Evolutionary conservation across 1,284 basidiomycete species (phyloP), one percentile per base, ranked within the genome.

Genomic region (Moniliella sp.): DNA sequence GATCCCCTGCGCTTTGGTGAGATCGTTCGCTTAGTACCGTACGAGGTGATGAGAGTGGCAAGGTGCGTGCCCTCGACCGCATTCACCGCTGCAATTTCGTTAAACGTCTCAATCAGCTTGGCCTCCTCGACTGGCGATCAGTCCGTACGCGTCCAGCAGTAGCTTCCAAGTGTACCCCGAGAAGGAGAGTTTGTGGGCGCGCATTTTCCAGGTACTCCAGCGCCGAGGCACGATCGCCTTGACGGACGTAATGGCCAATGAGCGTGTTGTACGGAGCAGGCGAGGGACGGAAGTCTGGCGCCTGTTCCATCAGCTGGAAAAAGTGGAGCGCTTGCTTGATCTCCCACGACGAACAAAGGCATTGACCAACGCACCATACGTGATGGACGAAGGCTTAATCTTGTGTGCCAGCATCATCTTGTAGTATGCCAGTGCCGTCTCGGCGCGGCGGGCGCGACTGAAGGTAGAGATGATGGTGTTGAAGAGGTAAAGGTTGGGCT

Each of bases 191-290:
- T 19, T 66, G 59, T 2, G 14, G 13, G 12, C 4, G 13, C 63
- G 97, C 70, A 49, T 73, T 68, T 33, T 76, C 57, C 61, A 78
- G 80, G 62, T 78, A 97, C 45, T 71, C 65, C 27, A 55, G 35
- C 19, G 51, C 56, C 33, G 48, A 45, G 11, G 46, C 70, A 31
- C 84, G 74, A 47, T 83, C 75, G 1, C 83, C 84, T 51, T 78
- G 78, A 40, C 78, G 74, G 30, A 79, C 76, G 64, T 82, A 91
- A 56, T 88, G 71, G 62, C 97, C 91, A 71, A 97, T 93, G 86
- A 99, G 93, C 23, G 80, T 93, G 65, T 93, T 97, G 67, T 73
- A 82, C 4, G 88, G 88, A 14, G 91, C 88, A 1, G 91, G 75
- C 4, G 84, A 70, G 5, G 86, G 75, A 63, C 69, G 76, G 68